These are phyloP conservation scores for Jamesozyma lodderae DNA, from an alignment of 805 yeast species.

Conservation along the genomic window DNA sequence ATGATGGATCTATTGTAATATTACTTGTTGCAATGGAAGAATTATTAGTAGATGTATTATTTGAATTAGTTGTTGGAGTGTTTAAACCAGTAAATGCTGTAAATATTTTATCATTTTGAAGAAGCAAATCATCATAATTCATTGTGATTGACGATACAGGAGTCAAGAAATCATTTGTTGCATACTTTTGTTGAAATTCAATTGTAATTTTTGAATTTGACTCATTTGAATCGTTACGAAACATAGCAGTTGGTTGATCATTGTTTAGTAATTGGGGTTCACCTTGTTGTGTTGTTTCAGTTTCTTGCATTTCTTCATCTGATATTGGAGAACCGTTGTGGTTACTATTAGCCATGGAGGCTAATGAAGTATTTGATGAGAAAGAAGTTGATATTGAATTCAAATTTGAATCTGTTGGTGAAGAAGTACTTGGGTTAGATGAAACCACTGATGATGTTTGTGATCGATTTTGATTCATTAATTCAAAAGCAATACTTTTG, in stretches of 20 bases:
- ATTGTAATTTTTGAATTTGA: slow-evolving; percentile 1
- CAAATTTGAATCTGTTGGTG: slow-evolving; percentile 2
- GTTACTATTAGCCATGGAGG: background rate
- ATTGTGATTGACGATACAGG: slow-evolving; percentile 3
- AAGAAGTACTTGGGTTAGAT: background rate
- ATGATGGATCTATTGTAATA: background rate
- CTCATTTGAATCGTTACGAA: background rate
- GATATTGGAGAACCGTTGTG: slow-evolving; percentile 1
- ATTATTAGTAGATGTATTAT: background rate
- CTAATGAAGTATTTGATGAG: slow-evolving; percentile 1
- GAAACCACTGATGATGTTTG: background rate
- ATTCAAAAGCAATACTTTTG: background rate
- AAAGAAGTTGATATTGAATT: slow-evolving; percentile 1
- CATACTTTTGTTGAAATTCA: slow-evolving; percentile 1
- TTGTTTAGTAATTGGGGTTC: background rate
- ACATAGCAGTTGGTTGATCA: background rate
- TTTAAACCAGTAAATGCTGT: background rate
- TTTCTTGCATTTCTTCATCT: background rate
- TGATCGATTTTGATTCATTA: background rate
- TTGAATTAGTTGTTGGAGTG: background rate
- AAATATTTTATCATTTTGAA: slow-evolving; percentile 1
- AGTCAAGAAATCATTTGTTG: slow-evolving; percentile 3
- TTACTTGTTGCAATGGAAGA: background rate
- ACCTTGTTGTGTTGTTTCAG: background rate
- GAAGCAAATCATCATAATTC: slow-evolving; percentile 1